Base-by-base conservation (phyloP, 202 grass and related monocot genomes). In the Zizania palustris region DNA sequence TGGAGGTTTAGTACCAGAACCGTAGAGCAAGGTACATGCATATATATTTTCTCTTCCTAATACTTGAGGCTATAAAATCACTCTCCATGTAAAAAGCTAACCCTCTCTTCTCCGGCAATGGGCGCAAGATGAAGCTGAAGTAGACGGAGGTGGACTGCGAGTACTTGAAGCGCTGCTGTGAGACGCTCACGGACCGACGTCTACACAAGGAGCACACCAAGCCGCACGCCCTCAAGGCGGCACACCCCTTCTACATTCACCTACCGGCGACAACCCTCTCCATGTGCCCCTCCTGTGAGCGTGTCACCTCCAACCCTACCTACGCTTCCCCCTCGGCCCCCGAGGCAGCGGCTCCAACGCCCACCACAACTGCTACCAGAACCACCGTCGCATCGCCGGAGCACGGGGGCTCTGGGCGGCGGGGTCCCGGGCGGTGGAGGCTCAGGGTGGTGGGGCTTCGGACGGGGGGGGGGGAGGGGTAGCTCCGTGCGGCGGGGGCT, bases 121-220 rank as follows among this genome's bases (percentile, higher is more conserved):
- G 16, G 34, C 13, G 41, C 88, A 97, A 91, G 84, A 94, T 91
- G 73, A 97, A 97, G 86, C 86, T 97, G 73, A 97, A 97, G 84
- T 91, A 97, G 56, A 97, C 89, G 19, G 94, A 97, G 79, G 89
- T 92, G 51, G 91, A 97, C 81, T 97, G 91, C 57, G 91, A 97
- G 86, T 86, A 97, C 84, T 83, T 97, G 57, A 97, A 97, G 74
- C 89, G 87, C 20, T 94, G 91, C 77, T 94, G 95, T 85, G 87
- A 97, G 73, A 80, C 89, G 58, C 91, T 97, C 9, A 94, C 83
- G 83, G 94, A 97, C 87, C 85, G 95, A 7, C 80, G 89, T 53
- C 87, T 92, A 49, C 95, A 97, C 28, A 93, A 94, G 88, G 95
- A 97, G 74, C 54, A 94, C 16, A 69, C 91, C 2, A 89, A 97